Conservation (phyloP, 1,284 basidiomycete species). For the Abortiporus biennis region DNA sequence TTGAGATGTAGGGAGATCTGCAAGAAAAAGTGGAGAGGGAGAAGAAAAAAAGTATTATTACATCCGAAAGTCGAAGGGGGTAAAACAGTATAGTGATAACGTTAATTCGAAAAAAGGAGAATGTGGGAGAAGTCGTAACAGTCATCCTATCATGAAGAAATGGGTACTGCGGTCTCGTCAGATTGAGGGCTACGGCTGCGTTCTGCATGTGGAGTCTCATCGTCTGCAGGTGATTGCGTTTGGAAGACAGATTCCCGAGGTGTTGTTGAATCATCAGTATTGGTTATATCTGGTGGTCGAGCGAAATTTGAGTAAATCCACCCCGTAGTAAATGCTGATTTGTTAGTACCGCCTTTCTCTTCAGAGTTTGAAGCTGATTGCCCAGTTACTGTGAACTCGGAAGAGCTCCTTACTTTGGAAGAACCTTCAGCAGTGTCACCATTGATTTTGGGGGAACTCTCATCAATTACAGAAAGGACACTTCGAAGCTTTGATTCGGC, state of each 20-base stretch:
- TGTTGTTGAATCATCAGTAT: constrained; percentile 10
- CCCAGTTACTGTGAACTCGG: neutral
- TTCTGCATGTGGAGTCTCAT: constrained; percentile 8
- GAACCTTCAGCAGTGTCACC: constrained; percentile 17
- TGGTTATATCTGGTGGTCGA: constrained; percentile 6
- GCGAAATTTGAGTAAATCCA: constrained; percentile 1
- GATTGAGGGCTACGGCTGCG: constrained; percentile 13
- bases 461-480: constrained; percentile 60
- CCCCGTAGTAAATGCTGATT: no score
- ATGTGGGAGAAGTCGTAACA: neutral
- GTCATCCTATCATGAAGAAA: constrained; percentile 5
- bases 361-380: neutral
- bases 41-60: no score
- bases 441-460: constrained; percentile 33
- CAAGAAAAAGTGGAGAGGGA: no score
- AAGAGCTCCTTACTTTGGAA: neutral
- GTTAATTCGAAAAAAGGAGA: neutral
- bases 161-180: constrained; percentile 11
- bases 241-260: constrained; percentile 10
- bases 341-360: no score
- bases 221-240: constrained; percentile 8
- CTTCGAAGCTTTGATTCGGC: constrained; percentile 64
- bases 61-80: no score
- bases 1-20: no score
- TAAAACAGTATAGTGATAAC: neutral